These are phyloP conservation scores for Cenchrus americanus DNA, from an alignment of 176 grass and related monocot genomes.

Conservation along the genomic window DNA sequence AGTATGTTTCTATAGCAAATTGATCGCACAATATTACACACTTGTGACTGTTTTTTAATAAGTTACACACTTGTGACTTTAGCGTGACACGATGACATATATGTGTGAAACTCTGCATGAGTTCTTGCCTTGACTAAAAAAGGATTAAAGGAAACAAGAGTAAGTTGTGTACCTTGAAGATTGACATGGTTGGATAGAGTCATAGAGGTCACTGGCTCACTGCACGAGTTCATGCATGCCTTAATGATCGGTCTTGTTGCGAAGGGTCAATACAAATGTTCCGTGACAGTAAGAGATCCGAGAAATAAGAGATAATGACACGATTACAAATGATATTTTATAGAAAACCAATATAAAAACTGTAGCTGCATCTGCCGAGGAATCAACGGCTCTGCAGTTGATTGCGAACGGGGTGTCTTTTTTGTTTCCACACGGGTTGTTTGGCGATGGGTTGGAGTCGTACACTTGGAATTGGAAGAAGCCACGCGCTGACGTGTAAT, in stretches of 20 bases:
- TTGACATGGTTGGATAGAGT: background rate
- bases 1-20: background rate
- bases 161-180: background rate
- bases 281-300: background rate
- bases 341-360: background rate
- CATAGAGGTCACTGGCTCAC: background rate
- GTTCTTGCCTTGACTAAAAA: background rate
- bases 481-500: background rate
- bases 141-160: background rate
- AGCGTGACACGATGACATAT: background rate
- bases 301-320: background rate
- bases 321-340: background rate
- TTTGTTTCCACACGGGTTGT: too few species aligned
- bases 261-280: background rate
- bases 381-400: background rate
- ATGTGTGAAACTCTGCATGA: background rate
- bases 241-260: background rate
- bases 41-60: too few species aligned
- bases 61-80: background rate
- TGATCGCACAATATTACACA: background rate
- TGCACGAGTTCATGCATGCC: background rate
- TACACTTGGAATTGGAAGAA: background rate
- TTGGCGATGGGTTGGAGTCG: background rate
- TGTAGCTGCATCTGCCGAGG: background rate
- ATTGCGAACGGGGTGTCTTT: too few species aligned